Conservation (phyloP, 2,329 filamentous ascomycete genomes). For the Colletotrichum lindemuthianum region DNA sequence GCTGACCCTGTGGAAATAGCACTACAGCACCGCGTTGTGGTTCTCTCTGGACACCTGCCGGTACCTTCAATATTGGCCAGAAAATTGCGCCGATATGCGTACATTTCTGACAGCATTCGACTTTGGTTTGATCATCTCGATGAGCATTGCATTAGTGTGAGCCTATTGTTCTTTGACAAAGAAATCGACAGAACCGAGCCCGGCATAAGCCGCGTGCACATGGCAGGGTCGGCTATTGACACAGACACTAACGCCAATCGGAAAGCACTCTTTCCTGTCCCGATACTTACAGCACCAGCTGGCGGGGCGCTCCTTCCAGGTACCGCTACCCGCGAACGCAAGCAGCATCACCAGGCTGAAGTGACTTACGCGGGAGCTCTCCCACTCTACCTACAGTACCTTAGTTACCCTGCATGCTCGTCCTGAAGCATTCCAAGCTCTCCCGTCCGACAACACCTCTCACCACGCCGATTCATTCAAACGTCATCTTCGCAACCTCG, state of each 20-base stretch:
- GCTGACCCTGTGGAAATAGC: neutral
- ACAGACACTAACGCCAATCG: too few species aligned
- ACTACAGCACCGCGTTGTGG: neutral
- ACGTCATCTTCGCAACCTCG: neutral
- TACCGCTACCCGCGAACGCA: conserved; percentile 25
- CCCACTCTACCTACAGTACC: conserved; percentile 7
- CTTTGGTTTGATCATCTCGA: too few species aligned
- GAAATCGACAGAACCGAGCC: too few species aligned
- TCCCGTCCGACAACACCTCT: conserved; percentile 27
- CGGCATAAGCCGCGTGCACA: too few species aligned
- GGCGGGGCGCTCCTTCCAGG: neutral
- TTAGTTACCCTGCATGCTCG: conserved; percentile 39
- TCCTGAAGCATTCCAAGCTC: conserved; percentile 38
- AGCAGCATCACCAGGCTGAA: conserved; percentile 53
- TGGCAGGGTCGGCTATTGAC: too few species aligned
- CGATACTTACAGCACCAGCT: neutral
- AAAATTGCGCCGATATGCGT: too few species aligned
- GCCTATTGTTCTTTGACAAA: too few species aligned
- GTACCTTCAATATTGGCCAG: too few species aligned
- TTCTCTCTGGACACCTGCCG: too few species aligned
- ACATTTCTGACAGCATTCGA: too few species aligned
- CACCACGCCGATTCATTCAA: neutral
- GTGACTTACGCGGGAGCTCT: conserved; percentile 51
- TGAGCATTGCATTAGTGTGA: too few species aligned
- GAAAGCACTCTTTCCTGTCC: neutral